Conservation (phyloP, 768 basidiomycete species). For the Erythrobasidium yunnanense region DNA sequence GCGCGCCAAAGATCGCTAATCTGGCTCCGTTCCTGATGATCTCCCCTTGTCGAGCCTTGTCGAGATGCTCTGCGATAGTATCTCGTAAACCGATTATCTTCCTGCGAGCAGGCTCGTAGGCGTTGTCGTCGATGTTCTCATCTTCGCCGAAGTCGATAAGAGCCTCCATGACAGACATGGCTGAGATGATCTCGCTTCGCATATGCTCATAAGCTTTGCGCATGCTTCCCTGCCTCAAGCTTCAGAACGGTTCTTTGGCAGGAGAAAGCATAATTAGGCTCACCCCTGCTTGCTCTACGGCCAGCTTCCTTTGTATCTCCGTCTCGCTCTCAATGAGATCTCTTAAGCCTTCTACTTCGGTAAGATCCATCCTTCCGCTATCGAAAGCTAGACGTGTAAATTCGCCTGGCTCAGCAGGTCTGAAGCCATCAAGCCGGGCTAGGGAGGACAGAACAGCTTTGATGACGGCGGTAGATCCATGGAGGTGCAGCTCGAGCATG, state of each 20-base stretch:
- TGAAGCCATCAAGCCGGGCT: slow-evolving; percentile 50
- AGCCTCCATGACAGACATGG: slow-evolving; percentile 70
- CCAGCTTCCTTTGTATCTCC: slow-evolving; percentile 63
- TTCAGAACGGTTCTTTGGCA: no score
- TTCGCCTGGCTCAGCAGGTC: slow-evolving; percentile 75
- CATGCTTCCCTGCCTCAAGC: slow-evolving; percentile 60
- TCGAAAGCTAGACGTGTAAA: slow-evolving; percentile 76
- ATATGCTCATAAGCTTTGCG: slow-evolving; percentile 55
- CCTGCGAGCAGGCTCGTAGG: slow-evolving; percentile 45
- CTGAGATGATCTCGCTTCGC: slow-evolving; percentile 56
- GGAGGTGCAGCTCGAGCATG: slow-evolving; percentile 71
- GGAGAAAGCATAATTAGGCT: no score
- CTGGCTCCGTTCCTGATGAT: slow-evolving; percentile 70
- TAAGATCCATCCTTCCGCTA: slow-evolving; percentile 69
- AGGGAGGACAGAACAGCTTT: slow-evolving; percentile 59
- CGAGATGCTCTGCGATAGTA: slow-evolving; percentile 46
- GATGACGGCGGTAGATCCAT: slow-evolving; percentile 73
- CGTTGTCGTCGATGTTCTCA: slow-evolving; percentile 74
- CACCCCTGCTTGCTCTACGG: slow-evolving; percentile 59
- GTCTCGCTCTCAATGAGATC: slow-evolving; percentile 85
- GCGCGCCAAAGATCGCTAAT: slow-evolving; percentile 79
- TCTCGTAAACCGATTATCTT: neutral
- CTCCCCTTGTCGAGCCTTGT: slow-evolving; percentile 59
- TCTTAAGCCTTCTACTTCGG: slow-evolving; percentile 75
- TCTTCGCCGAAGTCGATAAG: slow-evolving; percentile 88